A percentile compares a stretch with the other conserved stretches of the same genome.
Conservation (phyloP, 1,139 yeast species). For the Saccharomyces hybrid region DNA sequence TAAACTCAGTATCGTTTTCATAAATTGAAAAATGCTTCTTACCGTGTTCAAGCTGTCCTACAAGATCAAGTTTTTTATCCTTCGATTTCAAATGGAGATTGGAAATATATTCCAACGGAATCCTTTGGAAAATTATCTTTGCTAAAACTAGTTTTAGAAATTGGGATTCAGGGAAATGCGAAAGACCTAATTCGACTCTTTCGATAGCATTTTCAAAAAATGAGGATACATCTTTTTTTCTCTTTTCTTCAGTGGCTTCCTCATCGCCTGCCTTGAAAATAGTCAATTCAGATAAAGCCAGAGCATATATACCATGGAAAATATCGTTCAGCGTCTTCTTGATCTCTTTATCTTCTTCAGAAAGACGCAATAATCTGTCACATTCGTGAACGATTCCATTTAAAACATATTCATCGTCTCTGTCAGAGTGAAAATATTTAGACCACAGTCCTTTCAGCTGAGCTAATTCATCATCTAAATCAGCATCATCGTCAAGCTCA, state of each 20-base stretch:
- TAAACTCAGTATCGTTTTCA: conserved; percentile 16
- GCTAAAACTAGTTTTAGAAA: conserved; percentile 48
- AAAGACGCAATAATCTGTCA: conserved; percentile 61
- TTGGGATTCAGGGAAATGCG: conserved; percentile 39
- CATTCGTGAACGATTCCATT: conserved; percentile 91
- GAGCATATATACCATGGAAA: conserved; percentile 69
- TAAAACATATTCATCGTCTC: conserved; percentile 55
- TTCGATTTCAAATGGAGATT: conserved; percentile 38
- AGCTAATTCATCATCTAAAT: conserved; percentile 68
- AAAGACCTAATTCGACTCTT: conserved; percentile 56
- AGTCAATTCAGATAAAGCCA: conserved; percentile 64
- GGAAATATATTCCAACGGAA: conserved; percentile 52
- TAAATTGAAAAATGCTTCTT: conserved; percentile 16
- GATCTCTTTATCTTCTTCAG: conserved; percentile 30
- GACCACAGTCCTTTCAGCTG: conserved; percentile 69
- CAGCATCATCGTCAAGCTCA: conserved; percentile 61
- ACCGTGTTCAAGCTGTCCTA: conserved; percentile 15
- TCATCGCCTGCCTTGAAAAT: conserved; percentile 40
- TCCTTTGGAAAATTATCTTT: conserved; percentile 47
- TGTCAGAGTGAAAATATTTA: conserved; percentile 47
- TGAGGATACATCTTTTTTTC: conserved; percentile 39
- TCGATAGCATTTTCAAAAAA: conserved; percentile 67
- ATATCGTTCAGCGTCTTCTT: conserved; percentile 41
- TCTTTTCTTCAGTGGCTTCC: conserved; percentile 25
- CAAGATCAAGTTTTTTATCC: conserved; percentile 31